Conservation (phyloP, 2,329 filamentous ascomycete species). For the Cladophialophora chaetospira region DNA sequence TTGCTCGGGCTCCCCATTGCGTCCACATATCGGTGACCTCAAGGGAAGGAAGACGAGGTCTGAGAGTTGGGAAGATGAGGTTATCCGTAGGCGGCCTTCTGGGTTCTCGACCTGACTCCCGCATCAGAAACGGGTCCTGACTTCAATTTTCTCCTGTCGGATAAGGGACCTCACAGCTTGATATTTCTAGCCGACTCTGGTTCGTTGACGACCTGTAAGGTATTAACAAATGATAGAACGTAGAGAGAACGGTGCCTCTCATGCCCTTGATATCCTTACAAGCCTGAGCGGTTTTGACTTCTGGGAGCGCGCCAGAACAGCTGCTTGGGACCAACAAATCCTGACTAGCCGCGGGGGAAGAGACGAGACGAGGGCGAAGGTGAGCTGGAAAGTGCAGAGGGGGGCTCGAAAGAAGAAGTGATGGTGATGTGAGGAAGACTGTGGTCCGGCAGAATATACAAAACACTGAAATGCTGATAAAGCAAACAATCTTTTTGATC, state of each 20-base stretch:
- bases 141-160: not conserved
- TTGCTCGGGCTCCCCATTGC: conserved; percentile 30
- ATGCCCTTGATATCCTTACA: not conserved
- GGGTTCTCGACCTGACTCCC: not conserved
- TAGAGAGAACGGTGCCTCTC: not conserved
- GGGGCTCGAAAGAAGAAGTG: not conserved
- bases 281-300: not conserved
- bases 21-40: not conserved
- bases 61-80: not conserved
- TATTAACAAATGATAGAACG: not conserved
- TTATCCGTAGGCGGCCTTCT: not conserved
- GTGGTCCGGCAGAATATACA: not conserved
- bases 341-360: not conserved
- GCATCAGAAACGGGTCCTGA: not conserved
- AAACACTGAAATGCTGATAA: conserved; percentile 6
- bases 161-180: not conserved
- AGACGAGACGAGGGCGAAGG: not conserved
- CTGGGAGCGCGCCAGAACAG: not conserved
- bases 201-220: not conserved
- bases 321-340: not conserved
- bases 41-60: not conserved
- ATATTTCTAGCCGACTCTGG: not conserved
- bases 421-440: not conserved
- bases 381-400: not conserved
- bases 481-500: conserved; percentile 5